These are phyloP conservation scores for Kodamaea anthophila DNA, from an alignment of 1,139 yeast genomes.

Conservation along the genomic window DNA sequence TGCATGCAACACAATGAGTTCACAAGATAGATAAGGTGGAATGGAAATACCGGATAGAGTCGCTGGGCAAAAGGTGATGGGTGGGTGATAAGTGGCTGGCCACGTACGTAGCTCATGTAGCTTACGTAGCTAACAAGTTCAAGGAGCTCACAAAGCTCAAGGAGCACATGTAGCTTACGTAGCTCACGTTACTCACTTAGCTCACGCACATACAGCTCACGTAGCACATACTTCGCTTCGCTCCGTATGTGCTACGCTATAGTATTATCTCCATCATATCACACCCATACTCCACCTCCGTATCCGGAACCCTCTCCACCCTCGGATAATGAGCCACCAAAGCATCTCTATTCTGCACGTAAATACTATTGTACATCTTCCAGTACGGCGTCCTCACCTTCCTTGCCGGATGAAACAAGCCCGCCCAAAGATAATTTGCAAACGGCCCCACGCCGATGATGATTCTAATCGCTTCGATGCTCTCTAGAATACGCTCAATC, in stretches of 20 bases:
- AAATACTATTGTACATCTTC: slow-evolving; percentile 73
- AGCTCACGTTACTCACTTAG: too few species aligned
- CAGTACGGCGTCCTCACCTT: slow-evolving; percentile 84
- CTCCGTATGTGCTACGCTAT: slow-evolving; percentile 9
- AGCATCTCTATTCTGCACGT: slow-evolving; percentile 68
- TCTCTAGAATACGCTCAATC: slow-evolving; percentile 72
- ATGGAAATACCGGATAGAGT: too few species aligned
- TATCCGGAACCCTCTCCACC: slow-evolving; percentile 30
- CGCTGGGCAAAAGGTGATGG: too few species aligned
- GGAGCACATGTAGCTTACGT: too few species aligned
- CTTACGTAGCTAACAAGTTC: too few species aligned
- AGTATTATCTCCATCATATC: slow-evolving; percentile 35
- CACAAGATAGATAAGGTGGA: too few species aligned
- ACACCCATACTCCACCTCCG: slow-evolving; percentile 17
- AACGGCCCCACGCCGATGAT: slow-evolving; percentile 74
- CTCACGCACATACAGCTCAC: background rate
- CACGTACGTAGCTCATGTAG: too few species aligned
- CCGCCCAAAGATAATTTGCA: slow-evolving; percentile 77
- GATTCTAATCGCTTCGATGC: slow-evolving; percentile 66
- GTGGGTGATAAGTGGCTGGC: too few species aligned
- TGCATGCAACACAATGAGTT: too few species aligned
- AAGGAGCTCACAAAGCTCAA: too few species aligned
- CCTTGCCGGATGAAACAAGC: slow-evolving; percentile 88
- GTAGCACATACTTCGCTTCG: background rate
- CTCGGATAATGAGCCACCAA: slow-evolving; percentile 81